A percentile compares a stretch with the other conserved stretches of the same genome.
These are phyloP conservation scores for Alternaria alternata DNA, from an alignment of 2,329 filamentous ascomycete genomes.

Conservation along the genomic window DNA sequence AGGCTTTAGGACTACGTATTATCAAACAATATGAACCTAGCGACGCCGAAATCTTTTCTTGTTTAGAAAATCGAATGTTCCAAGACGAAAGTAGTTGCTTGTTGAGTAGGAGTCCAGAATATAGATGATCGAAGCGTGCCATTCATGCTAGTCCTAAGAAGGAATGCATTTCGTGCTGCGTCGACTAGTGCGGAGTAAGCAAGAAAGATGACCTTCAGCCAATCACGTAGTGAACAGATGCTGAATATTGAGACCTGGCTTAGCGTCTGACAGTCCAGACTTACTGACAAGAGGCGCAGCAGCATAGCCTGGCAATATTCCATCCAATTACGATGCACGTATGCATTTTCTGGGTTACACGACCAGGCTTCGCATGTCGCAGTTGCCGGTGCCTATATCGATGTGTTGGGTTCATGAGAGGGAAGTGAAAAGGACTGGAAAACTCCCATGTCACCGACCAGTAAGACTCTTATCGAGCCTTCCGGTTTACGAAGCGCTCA, in stretches of 20 bases:
- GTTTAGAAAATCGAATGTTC: background rate
- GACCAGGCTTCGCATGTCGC: background rate
- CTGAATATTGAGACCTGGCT: background rate
- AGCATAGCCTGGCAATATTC: background rate
- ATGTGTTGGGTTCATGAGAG: background rate
- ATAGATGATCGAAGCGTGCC: background rate
- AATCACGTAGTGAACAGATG: background rate
- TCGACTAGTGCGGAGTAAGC: background rate
- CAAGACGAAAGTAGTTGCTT: background rate
- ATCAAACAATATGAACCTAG: background rate
- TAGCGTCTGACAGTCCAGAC: background rate
- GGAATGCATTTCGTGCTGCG: constrained; percentile 12
- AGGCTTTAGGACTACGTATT: background rate
- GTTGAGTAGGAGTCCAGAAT: background rate
- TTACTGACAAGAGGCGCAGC: background rate
- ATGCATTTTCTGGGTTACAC: background rate
- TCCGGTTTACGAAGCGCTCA: background rate
- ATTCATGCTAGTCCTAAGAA: background rate
- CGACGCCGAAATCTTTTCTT: background rate
- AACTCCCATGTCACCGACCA: background rate
- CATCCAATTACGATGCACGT: background rate
- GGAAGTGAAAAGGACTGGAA: background rate
- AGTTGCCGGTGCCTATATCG: background rate
- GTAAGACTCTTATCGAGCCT: background rate
- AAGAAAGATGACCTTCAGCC: background rate